Percentiles rank a stretch among this genome's conserved stretches.
phyloP scores from a whole-genome alignment of 2,329 filamentous ascomycete species.

The Hymenoscyphus occultus region DNA sequence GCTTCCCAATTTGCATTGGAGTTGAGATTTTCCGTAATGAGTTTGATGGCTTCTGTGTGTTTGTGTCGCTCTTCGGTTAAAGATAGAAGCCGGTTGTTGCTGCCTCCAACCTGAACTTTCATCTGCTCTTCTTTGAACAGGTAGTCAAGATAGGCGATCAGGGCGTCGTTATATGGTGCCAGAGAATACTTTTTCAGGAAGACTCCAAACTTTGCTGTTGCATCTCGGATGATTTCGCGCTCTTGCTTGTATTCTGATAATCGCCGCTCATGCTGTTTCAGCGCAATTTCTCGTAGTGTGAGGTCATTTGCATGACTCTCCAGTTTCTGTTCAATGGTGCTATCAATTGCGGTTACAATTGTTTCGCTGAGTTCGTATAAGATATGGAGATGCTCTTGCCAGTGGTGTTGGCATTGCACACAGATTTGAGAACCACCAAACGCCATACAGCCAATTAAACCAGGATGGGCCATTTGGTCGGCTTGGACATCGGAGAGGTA shows the following conservation, averaged over 20 bases:
- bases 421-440: slow-evolving; percentile 29
- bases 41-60: slow-evolving; percentile 16
- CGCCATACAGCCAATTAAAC: slow-evolving; percentile 33
- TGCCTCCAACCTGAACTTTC: slow-evolving; percentile 35
- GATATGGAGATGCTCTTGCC: slow-evolving; percentile 40
- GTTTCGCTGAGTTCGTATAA: slow-evolving; percentile 33
- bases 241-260: slow-evolving; percentile 37
- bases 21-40: slow-evolving; percentile 13
- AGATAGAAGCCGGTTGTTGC: slow-evolving; percentile 25
- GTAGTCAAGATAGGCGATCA: slow-evolving; percentile 40
- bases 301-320: slow-evolving; percentile 29
- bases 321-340: slow-evolving; percentile 30
- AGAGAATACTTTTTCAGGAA: slow-evolving; percentile 42
- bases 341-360: slow-evolving; percentile 29
- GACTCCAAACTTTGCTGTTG: slow-evolving; percentile 39
- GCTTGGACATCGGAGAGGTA: slow-evolving; percentile 32
- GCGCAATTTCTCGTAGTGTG: slow-evolving; percentile 28
- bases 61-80: slow-evolving; percentile 25
- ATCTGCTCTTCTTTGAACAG: slow-evolving; percentile 40
- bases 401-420: slow-evolving; percentile 36
- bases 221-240: slow-evolving; percentile 36
- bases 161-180: slow-evolving; percentile 42
- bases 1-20: slow-evolving; percentile 7
- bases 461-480: slow-evolving; percentile 29
- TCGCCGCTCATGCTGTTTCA: slow-evolving; percentile 26